phyloP scores from a whole-genome alignment of 306 rosid species.

The Vigna mungo region DNA sequence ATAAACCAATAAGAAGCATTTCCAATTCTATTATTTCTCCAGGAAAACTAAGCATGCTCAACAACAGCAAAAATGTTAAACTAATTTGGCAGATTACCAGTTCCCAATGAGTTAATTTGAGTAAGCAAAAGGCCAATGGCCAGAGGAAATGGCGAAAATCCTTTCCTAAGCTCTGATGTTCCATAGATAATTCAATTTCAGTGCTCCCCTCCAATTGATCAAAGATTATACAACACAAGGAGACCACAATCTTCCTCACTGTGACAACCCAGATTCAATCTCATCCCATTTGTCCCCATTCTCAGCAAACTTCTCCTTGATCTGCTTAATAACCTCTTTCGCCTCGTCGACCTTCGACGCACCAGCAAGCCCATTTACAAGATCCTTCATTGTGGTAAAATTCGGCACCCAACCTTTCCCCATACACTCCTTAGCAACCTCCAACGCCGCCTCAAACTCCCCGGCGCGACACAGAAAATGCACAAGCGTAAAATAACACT shows the following conservation, averaged over 20 bases:
- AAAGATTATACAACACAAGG: conserved; percentile 6
- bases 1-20: conserved; percentile 10
- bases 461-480: conserved; percentile 57
- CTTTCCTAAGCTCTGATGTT: conserved; percentile 8
- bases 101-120: not conserved
- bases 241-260: conserved; percentile 41
- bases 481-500: conserved; percentile 63
- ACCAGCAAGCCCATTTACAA: conserved; percentile 76
- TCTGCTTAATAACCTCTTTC: conserved; percentile 58
- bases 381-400: conserved; percentile 63
- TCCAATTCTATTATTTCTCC: conserved; percentile 36
- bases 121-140: conserved; percentile 16
- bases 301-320: conserved; percentile 68
- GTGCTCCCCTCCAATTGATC: conserved; percentile 16
- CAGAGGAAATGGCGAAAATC: conserved; percentile 21
- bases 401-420: conserved; percentile 79
- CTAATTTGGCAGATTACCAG: conserved; percentile 11
- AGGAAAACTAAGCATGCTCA: conserved; percentile 17
- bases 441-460: conserved; percentile 65
- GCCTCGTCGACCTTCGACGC: conserved; percentile 67
- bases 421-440: conserved; percentile 62
- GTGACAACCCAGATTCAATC: conserved; percentile 72
- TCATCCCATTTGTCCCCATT: conserved; percentile 70
- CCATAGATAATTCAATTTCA: conserved; percentile 20
- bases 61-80: conserved; percentile 21